A percentile compares a stretch with the other conserved stretches of the same genome.
These are phyloP conservation scores for Zopfia rhizophila DNA, from an alignment of 2,329 filamentous ascomycete species.

Conservation along the genomic window DNA sequence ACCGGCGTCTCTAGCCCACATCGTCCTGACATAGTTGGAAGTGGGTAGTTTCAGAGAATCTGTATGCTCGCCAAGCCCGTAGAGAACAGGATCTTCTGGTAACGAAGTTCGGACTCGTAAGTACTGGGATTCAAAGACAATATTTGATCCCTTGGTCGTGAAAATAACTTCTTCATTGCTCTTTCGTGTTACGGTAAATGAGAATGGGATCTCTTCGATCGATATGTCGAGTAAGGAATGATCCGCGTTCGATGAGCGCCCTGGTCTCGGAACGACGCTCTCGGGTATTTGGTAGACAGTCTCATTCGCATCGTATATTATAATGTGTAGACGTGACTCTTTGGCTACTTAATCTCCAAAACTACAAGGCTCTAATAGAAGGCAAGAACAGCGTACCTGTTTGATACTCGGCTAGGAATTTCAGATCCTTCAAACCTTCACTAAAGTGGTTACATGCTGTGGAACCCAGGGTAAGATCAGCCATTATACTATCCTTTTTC, in stretches of 20 bases:
- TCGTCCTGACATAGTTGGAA: slow-evolving; percentile 73
- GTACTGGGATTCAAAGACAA: slow-evolving; percentile 83
- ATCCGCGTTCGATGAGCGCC: slow-evolving; percentile 36
- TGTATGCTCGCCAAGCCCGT: slow-evolving; percentile 81
- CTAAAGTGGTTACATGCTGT: slow-evolving; percentile 69
- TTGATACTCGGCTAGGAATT: slow-evolving; percentile 69
- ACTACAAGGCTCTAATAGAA: slow-evolving; percentile 1
- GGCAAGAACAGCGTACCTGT: slow-evolving; percentile 55
- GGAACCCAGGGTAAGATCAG: slow-evolving; percentile 76
- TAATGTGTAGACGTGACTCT: slow-evolving; percentile 75
- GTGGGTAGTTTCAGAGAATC: slow-evolving; percentile 75
- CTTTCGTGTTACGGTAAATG: slow-evolving; percentile 70
- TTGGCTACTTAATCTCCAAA: too few species aligned
- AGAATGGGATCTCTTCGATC: slow-evolving; percentile 69
- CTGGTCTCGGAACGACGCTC: slow-evolving; percentile 72
- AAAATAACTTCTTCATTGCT: slow-evolving; percentile 70
- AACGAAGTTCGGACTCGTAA: slow-evolving; percentile 75
- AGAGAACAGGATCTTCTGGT: slow-evolving; percentile 74
- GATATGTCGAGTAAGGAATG: slow-evolving; percentile 64
- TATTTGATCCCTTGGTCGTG: slow-evolving; percentile 72
- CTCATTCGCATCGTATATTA: slow-evolving; percentile 75
- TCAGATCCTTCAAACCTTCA: slow-evolving; percentile 64
- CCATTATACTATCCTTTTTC: slow-evolving; percentile 67
- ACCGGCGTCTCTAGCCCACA: slow-evolving; percentile 77
- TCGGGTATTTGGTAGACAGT: slow-evolving; percentile 79